Conservation (phyloP, 139 green algal genomes). For the Pedinophyceae sp. region DNA sequence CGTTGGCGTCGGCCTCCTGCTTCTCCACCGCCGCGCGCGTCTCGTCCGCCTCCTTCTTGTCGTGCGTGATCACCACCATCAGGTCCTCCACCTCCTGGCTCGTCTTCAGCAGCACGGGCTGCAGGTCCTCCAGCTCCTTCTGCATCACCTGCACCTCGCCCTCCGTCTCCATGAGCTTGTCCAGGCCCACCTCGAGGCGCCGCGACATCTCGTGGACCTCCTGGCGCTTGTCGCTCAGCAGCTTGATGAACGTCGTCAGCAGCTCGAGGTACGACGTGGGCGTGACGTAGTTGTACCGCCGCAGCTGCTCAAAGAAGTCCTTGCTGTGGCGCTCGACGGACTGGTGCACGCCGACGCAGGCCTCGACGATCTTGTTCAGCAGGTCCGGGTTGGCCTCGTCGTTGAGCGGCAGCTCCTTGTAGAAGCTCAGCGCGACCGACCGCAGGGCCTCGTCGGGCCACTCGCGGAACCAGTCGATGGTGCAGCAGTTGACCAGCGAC, state of each 20-base stretch:
- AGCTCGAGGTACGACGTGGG: constrained; percentile 29
- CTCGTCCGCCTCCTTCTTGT: constrained; percentile 49
- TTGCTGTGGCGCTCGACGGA: constrained; percentile 36
- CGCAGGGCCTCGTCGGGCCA: constrained; percentile 54
- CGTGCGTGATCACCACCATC: constrained; percentile 53
- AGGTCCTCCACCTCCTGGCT: constrained; percentile 52
- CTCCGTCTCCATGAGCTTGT: constrained; percentile 51
- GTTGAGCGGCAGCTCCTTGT: constrained; percentile 23
- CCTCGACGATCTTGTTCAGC: constrained; percentile 28
- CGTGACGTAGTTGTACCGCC: constrained; percentile 36
- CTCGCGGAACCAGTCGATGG: constrained; percentile 71
- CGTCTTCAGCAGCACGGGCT: constrained; percentile 30
- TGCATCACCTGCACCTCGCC: constrained; percentile 56
- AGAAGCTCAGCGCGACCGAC: constrained; percentile 35
- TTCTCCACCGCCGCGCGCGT: constrained; percentile 38
- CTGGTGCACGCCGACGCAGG: constrained; percentile 46
- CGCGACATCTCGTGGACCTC: constrained; percentile 23
- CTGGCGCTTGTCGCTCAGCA: constrained; percentile 19
- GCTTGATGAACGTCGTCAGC: constrained; percentile 21
- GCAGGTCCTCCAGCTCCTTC: constrained; percentile 49
- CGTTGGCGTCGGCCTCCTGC: constrained; percentile 56
- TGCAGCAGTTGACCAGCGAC: constrained; percentile 69
- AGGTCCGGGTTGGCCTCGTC: constrained; percentile 12
- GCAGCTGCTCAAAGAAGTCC: constrained; percentile 45
- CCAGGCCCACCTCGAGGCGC: constrained; percentile 47